A percentile compares a stretch with the other conserved stretches of the same genome.
Evolutionary conservation across 331 rosid genomes (phyloP).

Genomic region (Pyracantha coccinea): DNA sequence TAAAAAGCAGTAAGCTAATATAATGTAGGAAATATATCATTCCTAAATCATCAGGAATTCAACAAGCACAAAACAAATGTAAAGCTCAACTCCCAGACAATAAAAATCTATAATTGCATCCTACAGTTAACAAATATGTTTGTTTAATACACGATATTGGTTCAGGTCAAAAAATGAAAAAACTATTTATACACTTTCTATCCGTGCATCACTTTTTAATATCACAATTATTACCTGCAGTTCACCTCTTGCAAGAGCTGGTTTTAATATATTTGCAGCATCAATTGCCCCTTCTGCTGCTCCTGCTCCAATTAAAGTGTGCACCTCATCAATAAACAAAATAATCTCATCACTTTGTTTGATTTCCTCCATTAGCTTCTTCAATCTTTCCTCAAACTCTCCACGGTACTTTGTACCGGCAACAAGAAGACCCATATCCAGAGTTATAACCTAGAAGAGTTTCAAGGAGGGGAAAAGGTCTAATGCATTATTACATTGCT

Average conservation of each 20-base stretch:
- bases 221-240: constrained; percentile 44
- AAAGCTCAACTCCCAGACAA: no score
- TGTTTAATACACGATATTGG: neutral
- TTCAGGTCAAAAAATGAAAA: neutral
- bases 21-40: neutral
- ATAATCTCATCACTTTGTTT: constrained; percentile 81
- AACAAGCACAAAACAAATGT: no score
- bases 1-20: neutral
- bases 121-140: no score
- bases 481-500: neutral
- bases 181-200: neutral
- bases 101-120: no score
- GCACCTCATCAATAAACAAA: constrained; percentile 78
- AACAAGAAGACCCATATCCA: constrained; percentile 93
- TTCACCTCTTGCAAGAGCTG: constrained; percentile 88
- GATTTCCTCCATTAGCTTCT: constrained; percentile 87
- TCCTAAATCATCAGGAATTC: no score
- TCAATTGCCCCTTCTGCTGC: constrained; percentile 99
- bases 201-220: neutral
- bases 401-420: constrained; percentile 98
- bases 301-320: constrained; percentile 89
- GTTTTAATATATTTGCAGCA: constrained; percentile 81
- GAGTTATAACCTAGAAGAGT: constrained; percentile 65
- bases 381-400: constrained; percentile 90
- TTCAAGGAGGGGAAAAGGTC: neutral